These are phyloP conservation scores for Myrica gale DNA, from an alignment of 306 rosid genomes.

Conservation along the genomic window DNA sequence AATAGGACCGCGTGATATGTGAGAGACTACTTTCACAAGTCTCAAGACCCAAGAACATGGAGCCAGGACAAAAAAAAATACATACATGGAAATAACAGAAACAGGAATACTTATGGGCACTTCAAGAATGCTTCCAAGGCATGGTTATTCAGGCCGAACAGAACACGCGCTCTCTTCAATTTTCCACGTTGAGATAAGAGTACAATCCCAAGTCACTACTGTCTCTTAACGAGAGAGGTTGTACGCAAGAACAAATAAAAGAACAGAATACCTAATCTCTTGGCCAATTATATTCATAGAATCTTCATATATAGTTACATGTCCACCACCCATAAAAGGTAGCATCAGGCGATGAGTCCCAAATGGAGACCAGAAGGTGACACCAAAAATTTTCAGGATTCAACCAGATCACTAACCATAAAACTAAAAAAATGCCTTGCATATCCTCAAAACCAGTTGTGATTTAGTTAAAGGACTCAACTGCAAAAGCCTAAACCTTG, in stretches of 20 bases:
- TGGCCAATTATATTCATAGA: neutral
- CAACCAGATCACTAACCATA: neutral
- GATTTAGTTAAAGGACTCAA: neutral
- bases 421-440: neutral
- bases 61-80: slow-evolving; percentile 14
- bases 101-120: slow-evolving; percentile 46
- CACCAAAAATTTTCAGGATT: neutral
- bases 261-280: neutral
- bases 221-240: neutral
- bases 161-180: slow-evolving; percentile 28
- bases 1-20: slow-evolving; percentile 66
- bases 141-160: slow-evolving; percentile 24
- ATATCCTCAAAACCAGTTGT: neutral
- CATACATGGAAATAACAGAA: slow-evolving; percentile 42
- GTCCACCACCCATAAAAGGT: neutral
- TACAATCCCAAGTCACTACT: neutral
- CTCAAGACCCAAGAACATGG: slow-evolving; percentile 20
- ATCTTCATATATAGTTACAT: neutral
- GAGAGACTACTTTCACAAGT: slow-evolving; percentile 41
- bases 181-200: slow-evolving; percentile 37
- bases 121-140: slow-evolving; percentile 44
- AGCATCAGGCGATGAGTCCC: neutral
- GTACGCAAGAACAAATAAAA: neutral
- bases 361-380: neutral
- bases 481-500: neutral